phyloP scores from a whole-genome alignment of 2,329 filamentous ascomycete genomes.

The Sclerotinia nivalis region DNA sequence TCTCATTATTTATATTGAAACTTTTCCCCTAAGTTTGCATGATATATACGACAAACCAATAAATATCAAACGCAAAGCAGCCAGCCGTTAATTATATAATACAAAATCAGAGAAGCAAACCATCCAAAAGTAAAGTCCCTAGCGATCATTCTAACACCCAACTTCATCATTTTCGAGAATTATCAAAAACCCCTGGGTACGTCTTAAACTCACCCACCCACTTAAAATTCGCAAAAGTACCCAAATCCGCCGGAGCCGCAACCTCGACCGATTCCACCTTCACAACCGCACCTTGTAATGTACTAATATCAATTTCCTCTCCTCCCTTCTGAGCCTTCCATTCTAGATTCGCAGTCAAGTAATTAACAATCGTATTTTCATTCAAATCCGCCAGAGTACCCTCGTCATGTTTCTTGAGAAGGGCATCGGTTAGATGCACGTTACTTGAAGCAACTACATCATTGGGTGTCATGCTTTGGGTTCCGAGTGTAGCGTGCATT shows the following conservation, averaged over 20 bases:
- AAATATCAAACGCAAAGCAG: background rate
- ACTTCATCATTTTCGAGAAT: background rate
- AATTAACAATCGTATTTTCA: slow-evolving; percentile 35
- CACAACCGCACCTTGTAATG: slow-evolving; percentile 1
- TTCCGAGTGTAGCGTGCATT: slow-evolving; percentile 18
- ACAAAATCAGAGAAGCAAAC: background rate
- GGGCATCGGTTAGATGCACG: slow-evolving; percentile 43
- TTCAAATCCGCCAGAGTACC: slow-evolving; percentile 35
- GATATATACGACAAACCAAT: no score
- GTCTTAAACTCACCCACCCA: slow-evolving; percentile 22
- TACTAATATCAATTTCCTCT: slow-evolving; percentile 4
- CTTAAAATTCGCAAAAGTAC: slow-evolving; percentile 18
- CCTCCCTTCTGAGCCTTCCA: slow-evolving; percentile 29
- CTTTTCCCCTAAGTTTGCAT: no score
- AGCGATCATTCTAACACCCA: background rate
- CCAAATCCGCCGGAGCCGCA: slow-evolving; percentile 2
- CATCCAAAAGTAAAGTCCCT: background rate
- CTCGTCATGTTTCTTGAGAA: slow-evolving; percentile 37
- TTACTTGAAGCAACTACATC: slow-evolving; percentile 41
- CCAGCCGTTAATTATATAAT: background rate
- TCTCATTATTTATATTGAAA: no score
- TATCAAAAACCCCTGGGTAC: slow-evolving; percentile 10
- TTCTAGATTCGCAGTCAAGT: slow-evolving; percentile 34
- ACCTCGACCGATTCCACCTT: slow-evolving; percentile 16
- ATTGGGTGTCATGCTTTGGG: background rate